Evolutionary conservation across 2,329 filamentous ascomycete genomes (phyloP).

Genomic region (Phaeoacremonium minimum): DNA sequence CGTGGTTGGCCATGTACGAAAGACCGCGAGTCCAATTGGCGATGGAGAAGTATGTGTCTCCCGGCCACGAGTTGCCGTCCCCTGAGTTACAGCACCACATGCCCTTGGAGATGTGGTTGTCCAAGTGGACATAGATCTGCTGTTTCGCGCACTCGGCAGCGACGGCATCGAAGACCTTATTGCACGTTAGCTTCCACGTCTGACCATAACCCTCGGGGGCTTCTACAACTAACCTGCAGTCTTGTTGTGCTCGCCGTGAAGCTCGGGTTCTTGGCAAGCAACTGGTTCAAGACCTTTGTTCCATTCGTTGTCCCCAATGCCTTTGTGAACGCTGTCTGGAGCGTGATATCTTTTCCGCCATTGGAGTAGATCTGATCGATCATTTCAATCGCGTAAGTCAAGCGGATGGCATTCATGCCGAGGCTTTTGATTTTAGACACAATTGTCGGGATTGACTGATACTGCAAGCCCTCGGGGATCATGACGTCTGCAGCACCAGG

Average conservation of each 20-base stretch:
- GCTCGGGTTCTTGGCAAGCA: slow-evolving; percentile 43
- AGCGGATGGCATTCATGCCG: slow-evolving; percentile 49
- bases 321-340: slow-evolving; percentile 27
- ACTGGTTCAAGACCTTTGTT: slow-evolving; percentile 34
- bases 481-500: slow-evolving; percentile 48
- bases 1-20: slow-evolving; percentile 46
- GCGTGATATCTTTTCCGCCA: slow-evolving; percentile 27
- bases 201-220: too few species aligned
- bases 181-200: too few species aligned
- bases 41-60: slow-evolving; percentile 47
- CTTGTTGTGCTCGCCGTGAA: slow-evolving; percentile 43
- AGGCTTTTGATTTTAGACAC: slow-evolving; percentile 44
- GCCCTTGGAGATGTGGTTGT: slow-evolving; percentile 46
- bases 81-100: slow-evolving; percentile 41
- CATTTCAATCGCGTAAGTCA: slow-evolving; percentile 54
- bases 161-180: slow-evolving; percentile 47
- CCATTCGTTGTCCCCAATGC: slow-evolving; percentile 43
- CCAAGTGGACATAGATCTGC: slow-evolving; percentile 41
- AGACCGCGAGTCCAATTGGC: slow-evolving; percentile 50
- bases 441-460: slow-evolving; percentile 42
- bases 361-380: slow-evolving; percentile 41
- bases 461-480: slow-evolving; percentile 52
- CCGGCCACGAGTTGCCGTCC: slow-evolving; percentile 48
- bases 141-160: slow-evolving; percentile 44
- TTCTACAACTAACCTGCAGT: slow-evolving; percentile 23